Percentiles rank a stretch among this genome's conserved stretches.
phyloP scores from a whole-genome alignment of 2,329 filamentous ascomycete genomes.

The Calonectria hawksworthii region DNA sequence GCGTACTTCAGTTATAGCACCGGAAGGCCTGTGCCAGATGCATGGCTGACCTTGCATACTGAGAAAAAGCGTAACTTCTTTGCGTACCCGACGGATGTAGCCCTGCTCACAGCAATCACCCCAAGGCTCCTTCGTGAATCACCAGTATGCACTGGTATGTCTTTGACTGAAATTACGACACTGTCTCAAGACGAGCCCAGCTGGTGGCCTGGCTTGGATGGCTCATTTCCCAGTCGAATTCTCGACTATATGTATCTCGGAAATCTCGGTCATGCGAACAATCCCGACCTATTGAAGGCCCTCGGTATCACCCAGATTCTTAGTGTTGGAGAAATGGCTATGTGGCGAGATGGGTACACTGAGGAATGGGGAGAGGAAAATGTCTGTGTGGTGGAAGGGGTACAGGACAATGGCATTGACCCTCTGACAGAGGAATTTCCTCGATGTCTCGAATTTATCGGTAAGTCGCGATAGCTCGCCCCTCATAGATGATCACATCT shows the following conservation, averaged over 20 bases:
- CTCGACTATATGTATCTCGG: constrained; percentile 97
- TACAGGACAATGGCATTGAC: constrained; percentile 98
- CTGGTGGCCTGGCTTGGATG: constrained; percentile 89
- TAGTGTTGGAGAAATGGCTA: constrained; percentile 90
- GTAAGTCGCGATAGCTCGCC: constrained; percentile 65
- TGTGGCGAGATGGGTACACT: constrained; percentile 80
- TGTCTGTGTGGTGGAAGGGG: constrained; percentile 83
- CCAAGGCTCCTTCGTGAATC: constrained; percentile 81
- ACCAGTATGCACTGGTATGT: constrained; percentile 65
- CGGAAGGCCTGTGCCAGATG: constrained; percentile 82
- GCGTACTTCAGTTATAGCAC: constrained; percentile 96
- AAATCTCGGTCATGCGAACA: constrained; percentile 94
- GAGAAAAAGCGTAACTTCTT: constrained; percentile 93
- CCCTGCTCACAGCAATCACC: constrained; percentile 82
- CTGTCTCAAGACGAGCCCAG: constrained; percentile 73
- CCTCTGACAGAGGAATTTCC: constrained; percentile 88
- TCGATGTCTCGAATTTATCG: constrained; percentile 90
- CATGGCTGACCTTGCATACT: constrained; percentile 89
- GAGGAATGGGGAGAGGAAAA: constrained; percentile 84
- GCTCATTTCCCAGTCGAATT: constrained; percentile 90
- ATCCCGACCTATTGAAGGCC: constrained; percentile 83
- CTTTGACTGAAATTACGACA: constrained; percentile 65
- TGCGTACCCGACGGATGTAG: constrained; percentile 91
- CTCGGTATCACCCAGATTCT: constrained; percentile 90
- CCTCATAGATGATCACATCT: constrained; percentile 1